Evolutionary conservation across 495 filamentous ascomycete species (phyloP).

Genomic region (Lophium mytilinum): DNA sequence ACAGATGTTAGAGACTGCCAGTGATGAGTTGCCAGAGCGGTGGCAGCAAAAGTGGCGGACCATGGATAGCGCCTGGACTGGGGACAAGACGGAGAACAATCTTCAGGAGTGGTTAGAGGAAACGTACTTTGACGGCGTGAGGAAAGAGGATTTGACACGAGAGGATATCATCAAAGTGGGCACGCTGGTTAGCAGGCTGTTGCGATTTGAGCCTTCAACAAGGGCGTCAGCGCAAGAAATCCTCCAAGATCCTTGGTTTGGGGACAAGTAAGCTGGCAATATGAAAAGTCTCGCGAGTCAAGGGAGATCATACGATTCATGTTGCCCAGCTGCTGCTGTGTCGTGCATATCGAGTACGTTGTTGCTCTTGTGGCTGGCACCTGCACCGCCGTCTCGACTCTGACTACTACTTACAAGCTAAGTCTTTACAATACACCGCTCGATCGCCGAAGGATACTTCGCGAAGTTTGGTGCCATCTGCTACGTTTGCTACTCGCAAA

Average conservation of each 20-base stretch:
- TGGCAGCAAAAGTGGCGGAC: slow-evolving; percentile 2
- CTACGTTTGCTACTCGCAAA: too few species aligned
- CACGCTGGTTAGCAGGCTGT: slow-evolving; percentile 28
- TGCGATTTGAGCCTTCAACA: slow-evolving; percentile 32
- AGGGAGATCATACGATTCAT: too few species aligned
- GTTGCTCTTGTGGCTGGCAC: too few species aligned
- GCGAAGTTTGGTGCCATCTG: too few species aligned
- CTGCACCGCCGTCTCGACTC: too few species aligned
- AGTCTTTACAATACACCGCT: too few species aligned
- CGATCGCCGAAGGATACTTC: too few species aligned
- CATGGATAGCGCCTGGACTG: background rate
- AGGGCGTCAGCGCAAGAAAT: slow-evolving; percentile 33
- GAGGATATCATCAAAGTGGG: slow-evolving; percentile 32
- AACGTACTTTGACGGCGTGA: slow-evolving; percentile 30
- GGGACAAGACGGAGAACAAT: slow-evolving; percentile 8
- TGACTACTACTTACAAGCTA: too few species aligned
- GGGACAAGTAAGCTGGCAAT: too few species aligned
- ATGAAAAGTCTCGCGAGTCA: too few species aligned
- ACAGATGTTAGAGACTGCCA: background rate
- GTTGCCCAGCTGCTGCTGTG: too few species aligned
- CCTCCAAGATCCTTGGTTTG: slow-evolving; percentile 34
- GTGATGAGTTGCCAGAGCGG: slow-evolving; percentile 1
- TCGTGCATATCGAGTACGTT: too few species aligned
- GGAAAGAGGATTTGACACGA: slow-evolving; percentile 25
- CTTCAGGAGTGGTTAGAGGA: slow-evolving; percentile 37